Conservation (phyloP, 345 rosid genomes). For the Eucalyptus marginata region DNA sequence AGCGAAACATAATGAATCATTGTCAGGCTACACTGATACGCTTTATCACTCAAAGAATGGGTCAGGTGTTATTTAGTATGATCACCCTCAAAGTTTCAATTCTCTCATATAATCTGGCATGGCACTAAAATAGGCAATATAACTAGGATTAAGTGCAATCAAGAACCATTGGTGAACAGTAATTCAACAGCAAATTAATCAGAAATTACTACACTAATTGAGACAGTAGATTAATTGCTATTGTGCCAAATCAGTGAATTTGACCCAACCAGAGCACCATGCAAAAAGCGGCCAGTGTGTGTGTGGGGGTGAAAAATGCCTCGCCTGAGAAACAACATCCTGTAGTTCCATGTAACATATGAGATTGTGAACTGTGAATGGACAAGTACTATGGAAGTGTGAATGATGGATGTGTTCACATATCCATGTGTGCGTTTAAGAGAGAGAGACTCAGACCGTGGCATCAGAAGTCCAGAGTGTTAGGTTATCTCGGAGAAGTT, state of each 20-base stretch:
- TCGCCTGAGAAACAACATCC: background rate
- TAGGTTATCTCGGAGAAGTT: background rate
- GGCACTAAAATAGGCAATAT: background rate
- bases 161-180: background rate
- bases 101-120: background rate
- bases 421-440: background rate
- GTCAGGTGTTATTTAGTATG: background rate
- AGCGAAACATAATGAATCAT: background rate
- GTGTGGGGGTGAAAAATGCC: background rate
- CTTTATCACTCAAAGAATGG: background rate
- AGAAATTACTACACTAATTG: background rate
- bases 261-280: background rate
- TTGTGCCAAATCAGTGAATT: background rate
- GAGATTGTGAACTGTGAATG: background rate
- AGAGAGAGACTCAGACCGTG: background rate
- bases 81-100: background rate
- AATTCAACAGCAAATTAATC: background rate
- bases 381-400: background rate
- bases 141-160: background rate
- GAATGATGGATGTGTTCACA: background rate
- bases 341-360: background rate
- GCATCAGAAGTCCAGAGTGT: background rate
- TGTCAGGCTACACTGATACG: background rate
- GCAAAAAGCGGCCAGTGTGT: background rate
- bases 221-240: background rate